These are phyloP conservation scores for Danielia reshetovae DNA, from an alignment of 805 yeast species.

Conservation along the genomic window DNA sequence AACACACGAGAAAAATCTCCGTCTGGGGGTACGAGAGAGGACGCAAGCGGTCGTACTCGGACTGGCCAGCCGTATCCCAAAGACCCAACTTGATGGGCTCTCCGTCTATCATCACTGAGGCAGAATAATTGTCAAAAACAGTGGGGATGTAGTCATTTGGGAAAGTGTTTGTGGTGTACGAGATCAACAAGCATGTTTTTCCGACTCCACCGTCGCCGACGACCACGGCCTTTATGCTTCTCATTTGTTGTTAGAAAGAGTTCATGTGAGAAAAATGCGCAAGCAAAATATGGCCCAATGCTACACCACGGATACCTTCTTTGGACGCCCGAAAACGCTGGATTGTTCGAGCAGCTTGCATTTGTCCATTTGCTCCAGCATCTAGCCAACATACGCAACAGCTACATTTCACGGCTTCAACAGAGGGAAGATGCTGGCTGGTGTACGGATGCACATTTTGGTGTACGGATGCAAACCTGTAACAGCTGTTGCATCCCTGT, in stretches of 20 bases:
- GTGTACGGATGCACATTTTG: too few species aligned
- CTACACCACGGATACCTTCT: not conserved
- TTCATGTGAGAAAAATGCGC: not conserved
- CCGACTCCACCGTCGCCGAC: slow-evolving; percentile 98
- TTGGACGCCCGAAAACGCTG: not conserved
- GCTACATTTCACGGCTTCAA: too few species aligned
- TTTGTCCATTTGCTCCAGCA: too few species aligned
- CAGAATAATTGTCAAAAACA: slow-evolving; percentile 88
- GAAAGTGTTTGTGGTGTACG: slow-evolving; percentile 88
- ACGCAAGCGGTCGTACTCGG: slow-evolving; percentile 84
- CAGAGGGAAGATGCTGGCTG: too few species aligned
- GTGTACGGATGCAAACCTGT: too few species aligned
- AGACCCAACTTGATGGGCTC: slow-evolving; percentile 80
- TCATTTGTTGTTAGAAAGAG: slow-evolving; percentile 45
- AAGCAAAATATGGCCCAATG: not conserved
- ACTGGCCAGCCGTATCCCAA: slow-evolving; percentile 97
- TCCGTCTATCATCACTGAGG: slow-evolving; percentile 77
- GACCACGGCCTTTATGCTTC: slow-evolving; percentile 87
- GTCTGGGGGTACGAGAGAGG: slow-evolving; percentile 92
- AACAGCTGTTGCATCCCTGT: too few species aligned
- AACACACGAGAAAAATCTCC: slow-evolving; percentile 81
- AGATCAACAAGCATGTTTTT: slow-evolving; percentile 81
- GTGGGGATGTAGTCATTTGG: slow-evolving; percentile 94
- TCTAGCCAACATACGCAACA: too few species aligned
- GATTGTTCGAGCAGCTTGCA: too few species aligned